Evolutionary conservation across 2,329 filamentous ascomycete genomes (phyloP), one percentile per base, ranked within the genome.

Genomic region (Rugonectria rugulosa): DNA sequence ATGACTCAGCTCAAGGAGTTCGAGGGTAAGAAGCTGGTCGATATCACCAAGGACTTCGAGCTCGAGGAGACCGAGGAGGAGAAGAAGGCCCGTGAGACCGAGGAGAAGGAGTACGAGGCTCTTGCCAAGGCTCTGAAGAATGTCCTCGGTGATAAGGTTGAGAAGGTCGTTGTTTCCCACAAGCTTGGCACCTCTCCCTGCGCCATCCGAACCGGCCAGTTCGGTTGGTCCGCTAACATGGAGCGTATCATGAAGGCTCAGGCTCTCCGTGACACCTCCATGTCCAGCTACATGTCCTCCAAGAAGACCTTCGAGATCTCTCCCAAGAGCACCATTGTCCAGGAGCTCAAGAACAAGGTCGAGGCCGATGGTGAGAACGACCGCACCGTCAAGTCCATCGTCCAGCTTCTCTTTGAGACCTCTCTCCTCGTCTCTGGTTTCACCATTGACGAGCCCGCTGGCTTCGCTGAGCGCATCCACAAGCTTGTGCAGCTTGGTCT

Each of bases 181-280:
- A 98, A 98, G 89, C 88, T 99, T 59, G 87, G 90, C 70, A 90
- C 90, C 75, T 87, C 95, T 65, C 95, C 95, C 73, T 98, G 95
- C 81, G 95, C 95, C 77, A 98, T 99, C 86, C 94, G 95, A 79
- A 99, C 95, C 69, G 95, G 95, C 74, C 95, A 98, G 83, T 99
- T 99, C 79, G 95, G 95, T 81, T 99, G 95, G 95, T 98, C 94
- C 55, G 95, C 95, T 76, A 99, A 99, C 88, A 99, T 99, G 95
- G 95, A 99, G 88, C 95, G 95, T 85, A 99, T 99, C 88, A 99
- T 99, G 95, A 99, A 99, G 90, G 95, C 95, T 23, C 95, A 99
- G 86, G 95, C 95, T 74, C 94, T 99, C 73, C 95, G 95, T 83
- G 95, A 99, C 83, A 99, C 95, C 69, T 97, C 93, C 73, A 99